A percentile compares a stretch with the other conserved stretches of the same genome.
These are phyloP conservation scores for Mycena galericulata DNA, from an alignment of 768 basidiomycete species.

Conservation along the genomic window DNA sequence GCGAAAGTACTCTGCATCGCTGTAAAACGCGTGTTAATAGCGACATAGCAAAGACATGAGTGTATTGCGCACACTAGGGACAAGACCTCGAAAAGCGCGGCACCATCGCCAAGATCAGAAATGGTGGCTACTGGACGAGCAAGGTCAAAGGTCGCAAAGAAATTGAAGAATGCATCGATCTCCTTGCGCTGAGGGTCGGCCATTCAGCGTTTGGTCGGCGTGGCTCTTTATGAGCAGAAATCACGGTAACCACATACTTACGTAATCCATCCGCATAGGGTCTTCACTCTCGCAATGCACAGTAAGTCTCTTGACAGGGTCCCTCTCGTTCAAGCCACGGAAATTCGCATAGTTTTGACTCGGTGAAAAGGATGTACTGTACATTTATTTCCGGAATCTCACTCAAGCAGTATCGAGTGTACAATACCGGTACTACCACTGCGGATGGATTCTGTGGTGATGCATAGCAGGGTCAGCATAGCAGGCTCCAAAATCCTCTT, in stretches of 20 bases:
- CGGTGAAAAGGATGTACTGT: too few species aligned
- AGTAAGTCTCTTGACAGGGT: too few species aligned
- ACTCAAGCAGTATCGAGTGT: too few species aligned
- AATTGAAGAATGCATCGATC: slow-evolving; percentile 84
- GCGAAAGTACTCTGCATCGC: slow-evolving; percentile 85
- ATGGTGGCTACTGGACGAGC: slow-evolving; percentile 70
- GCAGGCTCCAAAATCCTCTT: too few species aligned
- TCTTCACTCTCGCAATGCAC: too few species aligned
- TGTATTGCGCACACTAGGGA: slow-evolving; percentile 71
- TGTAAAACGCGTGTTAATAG: slow-evolving; percentile 45
- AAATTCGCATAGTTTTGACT: too few species aligned
- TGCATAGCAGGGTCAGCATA: too few species aligned
- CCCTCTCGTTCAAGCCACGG: too few species aligned
- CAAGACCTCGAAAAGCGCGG: slow-evolving; percentile 80
- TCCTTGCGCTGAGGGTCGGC: slow-evolving; percentile 63
- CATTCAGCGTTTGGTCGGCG: slow-evolving; percentile 36
- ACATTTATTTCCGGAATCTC: too few species aligned
- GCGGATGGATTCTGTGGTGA: too few species aligned
- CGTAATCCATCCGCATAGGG: not conserved
- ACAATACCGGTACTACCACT: too few species aligned
- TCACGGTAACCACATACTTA: not conserved
- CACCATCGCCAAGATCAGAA: slow-evolving; percentile 84
- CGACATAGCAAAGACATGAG: slow-evolving; percentile 11
- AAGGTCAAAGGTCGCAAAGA: slow-evolving; percentile 81
- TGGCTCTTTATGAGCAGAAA: not conserved